These are phyloP conservation scores for Endoconidiophora polonica DNA, from an alignment of 2,329 filamentous ascomycete genomes.

Conservation along the genomic window DNA sequence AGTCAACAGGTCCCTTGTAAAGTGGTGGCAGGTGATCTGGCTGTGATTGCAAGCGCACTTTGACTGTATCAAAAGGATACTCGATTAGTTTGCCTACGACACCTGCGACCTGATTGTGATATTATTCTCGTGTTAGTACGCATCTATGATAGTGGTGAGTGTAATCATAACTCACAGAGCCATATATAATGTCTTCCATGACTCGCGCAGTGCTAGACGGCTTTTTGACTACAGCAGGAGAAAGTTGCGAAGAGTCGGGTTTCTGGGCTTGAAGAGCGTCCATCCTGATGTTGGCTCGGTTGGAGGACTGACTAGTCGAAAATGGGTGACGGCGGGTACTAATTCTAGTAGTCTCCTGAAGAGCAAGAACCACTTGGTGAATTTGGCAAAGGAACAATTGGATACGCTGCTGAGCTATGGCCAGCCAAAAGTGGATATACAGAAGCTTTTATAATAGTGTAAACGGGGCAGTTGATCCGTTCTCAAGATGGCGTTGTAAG, in stretches of 20 bases:
- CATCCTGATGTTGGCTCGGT: background rate
- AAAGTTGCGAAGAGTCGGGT: background rate
- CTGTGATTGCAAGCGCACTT: conserved; percentile 94
- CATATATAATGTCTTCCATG: conserved; percentile 72
- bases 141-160: too few relatives aligned
- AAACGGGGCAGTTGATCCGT: too few relatives aligned
- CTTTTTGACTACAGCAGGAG: background rate
- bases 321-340: too few relatives aligned
- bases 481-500: too few relatives aligned
- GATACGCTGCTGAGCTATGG: too few relatives aligned
- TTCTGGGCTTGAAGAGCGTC: conserved; percentile 2
- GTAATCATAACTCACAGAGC: conserved; percentile 46
- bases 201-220: conserved; percentile 25
- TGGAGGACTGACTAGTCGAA: too few relatives aligned
- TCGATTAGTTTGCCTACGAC: conserved; percentile 91
- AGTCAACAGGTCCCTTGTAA: conserved; percentile 80
- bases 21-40: conserved; percentile 64
- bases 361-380: too few relatives aligned
- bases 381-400: too few relatives aligned
- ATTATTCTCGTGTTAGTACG: too few relatives aligned
- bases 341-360: too few relatives aligned
- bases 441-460: too few relatives aligned
- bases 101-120: conserved; percentile 48
- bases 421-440: too few relatives aligned
- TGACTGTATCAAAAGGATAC: conserved; percentile 97